Evolutionary conservation across 495 filamentous ascomycete genomes (phyloP), one percentile per base, ranked within the genome.

Genomic region (Lophiostoma macrostomum): DNA sequence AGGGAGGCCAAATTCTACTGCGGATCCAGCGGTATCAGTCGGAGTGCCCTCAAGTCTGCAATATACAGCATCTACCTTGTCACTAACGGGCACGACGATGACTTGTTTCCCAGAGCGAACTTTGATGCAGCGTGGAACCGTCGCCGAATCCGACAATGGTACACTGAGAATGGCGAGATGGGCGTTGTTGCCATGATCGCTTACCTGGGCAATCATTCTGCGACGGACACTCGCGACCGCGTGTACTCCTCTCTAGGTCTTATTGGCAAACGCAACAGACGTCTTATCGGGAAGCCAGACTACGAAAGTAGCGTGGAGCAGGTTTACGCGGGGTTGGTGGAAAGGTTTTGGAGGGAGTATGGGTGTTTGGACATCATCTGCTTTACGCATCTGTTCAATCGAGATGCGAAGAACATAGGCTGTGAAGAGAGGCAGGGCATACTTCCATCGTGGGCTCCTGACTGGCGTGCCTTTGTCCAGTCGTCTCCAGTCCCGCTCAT

Each of bases 61-160:
- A 30, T 56, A 25, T 56, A 56, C 28, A 31, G 18, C 18, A 56
- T 56, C 11, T 29, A 39, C 30, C 52, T 56, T 2, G 40, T 22
- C n/a, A 44, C 7, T 10, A 30, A n/a, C 16, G 47, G 35, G 8
- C 19, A 32, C n/a, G 28, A 35, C 34, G 22, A 45, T 25, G 27
- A 46, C 19, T n/a, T 56, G 8, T 14, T 56, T 10, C 52, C 34
- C 3, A 29, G 52, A 35, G 4, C 41, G 3, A 25, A 24, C 3
- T 56, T 56, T 16, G 52, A 56, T 42, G 42, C 52, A 4, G 32
- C 52, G 3, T 56, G 28, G 25, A 56, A 56, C 22, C 32, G 52
- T 3, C 20, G 52, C 3, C n/a, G 52, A 7, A 42, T 56, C 1
- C 52, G 42, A 13, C 52, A 56, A 29, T 49, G 42, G 52, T 56